Conservation (phyloP, 2,329 filamentous ascomycete species). For the Myriosclerotinia scirpicola region DNA sequence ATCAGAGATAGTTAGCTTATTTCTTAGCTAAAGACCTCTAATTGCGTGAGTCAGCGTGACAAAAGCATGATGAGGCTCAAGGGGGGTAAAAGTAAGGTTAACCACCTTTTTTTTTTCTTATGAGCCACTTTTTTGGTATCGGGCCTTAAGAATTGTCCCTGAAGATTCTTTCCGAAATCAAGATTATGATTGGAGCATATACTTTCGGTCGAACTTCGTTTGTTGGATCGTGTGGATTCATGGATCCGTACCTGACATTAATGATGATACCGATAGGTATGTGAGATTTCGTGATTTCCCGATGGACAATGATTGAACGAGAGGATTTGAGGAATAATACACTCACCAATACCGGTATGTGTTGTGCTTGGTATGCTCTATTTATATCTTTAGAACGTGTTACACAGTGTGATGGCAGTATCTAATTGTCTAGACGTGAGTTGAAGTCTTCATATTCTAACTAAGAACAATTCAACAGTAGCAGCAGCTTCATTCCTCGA, state of each 20-base stretch:
- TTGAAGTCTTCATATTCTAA: neutral
- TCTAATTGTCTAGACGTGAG: neutral
- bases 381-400: neutral
- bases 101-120: neutral
- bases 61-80: slow-evolving; percentile 15
- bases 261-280: neutral
- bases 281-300: slow-evolving; percentile 17
- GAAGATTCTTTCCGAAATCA: neutral
- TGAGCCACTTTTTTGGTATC: slow-evolving; percentile 8
- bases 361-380: neutral
- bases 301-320: slow-evolving; percentile 4
- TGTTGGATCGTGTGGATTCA: neutral
- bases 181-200: neutral
- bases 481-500: neutral
- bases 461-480: neutral
- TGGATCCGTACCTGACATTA: slow-evolving; percentile 11
- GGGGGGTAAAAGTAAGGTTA: neutral
- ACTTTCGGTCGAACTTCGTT: slow-evolving; percentile 2
- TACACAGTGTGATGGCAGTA: neutral
- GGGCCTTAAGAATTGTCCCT: slow-evolving; percentile 8
- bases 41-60: too few species aligned
- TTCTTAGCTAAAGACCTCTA: too few species aligned
- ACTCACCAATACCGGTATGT: neutral
- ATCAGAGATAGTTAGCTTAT: too few species aligned
- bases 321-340: slow-evolving; percentile 1